These are phyloP conservation scores for Lactarius quietus DNA, from an alignment of 768 basidiomycete genomes.

Conservation along the genomic window DNA sequence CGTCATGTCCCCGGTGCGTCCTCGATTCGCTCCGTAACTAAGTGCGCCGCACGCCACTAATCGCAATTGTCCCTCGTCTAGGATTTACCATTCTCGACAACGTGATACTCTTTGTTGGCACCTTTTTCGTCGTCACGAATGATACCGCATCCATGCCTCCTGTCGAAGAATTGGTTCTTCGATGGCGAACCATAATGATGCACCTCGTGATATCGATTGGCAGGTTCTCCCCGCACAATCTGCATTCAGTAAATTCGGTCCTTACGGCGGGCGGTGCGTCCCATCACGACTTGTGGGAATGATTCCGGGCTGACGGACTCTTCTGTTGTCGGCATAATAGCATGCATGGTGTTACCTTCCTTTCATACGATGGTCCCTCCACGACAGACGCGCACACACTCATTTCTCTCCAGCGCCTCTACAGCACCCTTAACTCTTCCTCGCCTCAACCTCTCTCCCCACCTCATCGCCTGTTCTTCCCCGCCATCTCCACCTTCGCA, in stretches of 20 bases:
- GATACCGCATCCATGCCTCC: constrained; percentile 57
- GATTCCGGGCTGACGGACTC: background rate
- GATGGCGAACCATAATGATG: constrained; percentile 33
- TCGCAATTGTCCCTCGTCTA: constrained; percentile 31
- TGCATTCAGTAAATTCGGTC: constrained; percentile 31
- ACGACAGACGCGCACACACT: constrained; percentile 60
- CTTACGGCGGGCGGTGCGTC: constrained; percentile 33
- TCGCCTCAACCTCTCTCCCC: constrained; percentile 27
- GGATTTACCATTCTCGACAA: constrained; percentile 85
- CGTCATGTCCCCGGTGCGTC: constrained; percentile 62
- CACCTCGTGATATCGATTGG: constrained; percentile 56
- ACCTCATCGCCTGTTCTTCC: constrained; percentile 61
- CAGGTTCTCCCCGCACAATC: constrained; percentile 32
- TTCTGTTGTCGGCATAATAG: constrained; percentile 34
- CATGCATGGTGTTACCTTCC: constrained; percentile 63
- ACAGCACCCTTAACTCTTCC: constrained; percentile 54
- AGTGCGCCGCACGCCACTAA: background rate
- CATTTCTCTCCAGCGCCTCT: constrained; percentile 73
- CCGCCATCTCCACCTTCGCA: constrained; percentile 59
- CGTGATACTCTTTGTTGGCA: constrained; percentile 67
- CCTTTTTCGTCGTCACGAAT: constrained; percentile 73
- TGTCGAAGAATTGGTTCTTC: constrained; percentile 48
- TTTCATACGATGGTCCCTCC: constrained; percentile 34
- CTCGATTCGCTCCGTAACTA: background rate
- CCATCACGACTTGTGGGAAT: background rate